A percentile compares a stretch with the other conserved stretches of the same genome.
These are phyloP conservation scores for Botrytis medusae DNA, from an alignment of 2,329 filamentous ascomycete species.

Conservation along the genomic window DNA sequence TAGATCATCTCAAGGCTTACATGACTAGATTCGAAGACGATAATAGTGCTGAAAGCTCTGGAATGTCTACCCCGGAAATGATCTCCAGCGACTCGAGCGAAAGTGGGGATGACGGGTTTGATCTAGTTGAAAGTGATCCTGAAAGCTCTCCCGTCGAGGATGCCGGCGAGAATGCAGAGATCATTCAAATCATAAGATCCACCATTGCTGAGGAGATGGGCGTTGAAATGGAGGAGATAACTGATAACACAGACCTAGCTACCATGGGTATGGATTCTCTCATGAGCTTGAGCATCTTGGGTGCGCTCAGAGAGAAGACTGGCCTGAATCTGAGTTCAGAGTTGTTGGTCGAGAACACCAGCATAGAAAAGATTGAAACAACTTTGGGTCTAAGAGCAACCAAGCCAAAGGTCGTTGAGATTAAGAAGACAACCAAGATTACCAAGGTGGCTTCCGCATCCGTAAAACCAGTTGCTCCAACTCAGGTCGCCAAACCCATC, in stretches of 20 bases:
- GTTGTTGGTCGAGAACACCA: constrained; percentile 31
- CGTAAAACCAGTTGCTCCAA: constrained; percentile 1
- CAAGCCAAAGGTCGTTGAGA: constrained; percentile 19
- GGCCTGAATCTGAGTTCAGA: constrained; percentile 44
- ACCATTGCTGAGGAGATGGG: constrained; percentile 28
- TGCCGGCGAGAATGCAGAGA: constrained; percentile 8
- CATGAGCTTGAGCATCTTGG: constrained; percentile 21
- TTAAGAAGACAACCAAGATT: constrained; percentile 5
- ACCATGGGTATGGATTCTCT: constrained; percentile 25
- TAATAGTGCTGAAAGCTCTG: constrained; percentile 5
- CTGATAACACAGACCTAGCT: constrained; percentile 21
- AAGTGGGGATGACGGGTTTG: constrained; percentile 6
- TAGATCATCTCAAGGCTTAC: constrained; percentile 23
- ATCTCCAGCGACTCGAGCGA: constrained; percentile 7
- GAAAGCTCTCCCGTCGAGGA: not conserved
- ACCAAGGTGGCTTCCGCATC: not conserved
- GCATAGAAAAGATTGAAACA: constrained; percentile 30
- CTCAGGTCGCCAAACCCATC: constrained; percentile 11
- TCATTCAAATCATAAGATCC: constrained; percentile 21
- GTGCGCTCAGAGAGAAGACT: constrained; percentile 19
- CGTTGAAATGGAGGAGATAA: constrained; percentile 22
- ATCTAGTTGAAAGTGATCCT: constrained; percentile 7
- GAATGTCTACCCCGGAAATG: constrained; percentile 17
- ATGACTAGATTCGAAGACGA: constrained; percentile 20
- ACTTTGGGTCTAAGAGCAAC: constrained; percentile 26